Evolutionary conservation across 1,284 basidiomycete species (phyloP).

Genomic region (Ceraceosorus bombacis): DNA sequence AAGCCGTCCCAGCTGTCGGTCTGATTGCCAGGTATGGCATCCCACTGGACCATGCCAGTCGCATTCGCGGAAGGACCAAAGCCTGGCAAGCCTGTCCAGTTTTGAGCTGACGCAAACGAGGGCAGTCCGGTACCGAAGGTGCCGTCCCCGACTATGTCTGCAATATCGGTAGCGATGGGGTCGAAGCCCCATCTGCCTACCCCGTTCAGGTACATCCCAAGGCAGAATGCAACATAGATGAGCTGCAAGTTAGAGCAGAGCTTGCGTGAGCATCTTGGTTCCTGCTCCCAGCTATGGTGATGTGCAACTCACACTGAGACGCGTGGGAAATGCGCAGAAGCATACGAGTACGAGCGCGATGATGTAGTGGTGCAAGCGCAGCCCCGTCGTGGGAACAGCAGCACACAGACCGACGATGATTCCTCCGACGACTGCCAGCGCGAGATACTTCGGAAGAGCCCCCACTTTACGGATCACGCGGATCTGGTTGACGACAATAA

Average conservation of each 20-base stretch:
- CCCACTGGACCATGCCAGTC: slow-evolving; percentile 56
- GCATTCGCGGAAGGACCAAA: slow-evolving; percentile 11
- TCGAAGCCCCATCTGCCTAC: slow-evolving; percentile 55
- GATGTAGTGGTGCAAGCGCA: slow-evolving; percentile 56
- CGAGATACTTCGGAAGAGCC: slow-evolving; percentile 63
- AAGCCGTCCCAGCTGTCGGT: slow-evolving; percentile 62
- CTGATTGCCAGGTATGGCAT: slow-evolving; percentile 52
- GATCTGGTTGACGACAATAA: slow-evolving; percentile 60
- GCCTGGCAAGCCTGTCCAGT: slow-evolving; percentile 4
- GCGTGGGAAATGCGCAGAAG: slow-evolving; percentile 70
- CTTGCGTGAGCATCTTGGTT: slow-evolving; percentile 67
- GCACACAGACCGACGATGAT: slow-evolving; percentile 62
- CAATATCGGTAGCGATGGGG: slow-evolving; percentile 68
- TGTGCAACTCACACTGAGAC: slow-evolving; percentile 53
- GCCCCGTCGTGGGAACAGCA: slow-evolving; percentile 57
- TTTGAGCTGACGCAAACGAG: slow-evolving; percentile 59
- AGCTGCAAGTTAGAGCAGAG: slow-evolving; percentile 66
- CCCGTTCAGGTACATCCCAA: slow-evolving; percentile 64
- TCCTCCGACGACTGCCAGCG: slow-evolving; percentile 56
- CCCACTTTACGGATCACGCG: slow-evolving; percentile 76
- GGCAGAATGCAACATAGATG: slow-evolving; percentile 56
- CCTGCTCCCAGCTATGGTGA: slow-evolving; percentile 64
- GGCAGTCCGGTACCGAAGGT: slow-evolving; percentile 64
- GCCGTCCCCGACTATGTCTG: slow-evolving; percentile 69
- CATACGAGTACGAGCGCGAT: slow-evolving; percentile 68